Evolutionary conservation across 2,329 filamentous ascomycete species (phyloP).

Genomic region (Colletotrichum salicis): DNA sequence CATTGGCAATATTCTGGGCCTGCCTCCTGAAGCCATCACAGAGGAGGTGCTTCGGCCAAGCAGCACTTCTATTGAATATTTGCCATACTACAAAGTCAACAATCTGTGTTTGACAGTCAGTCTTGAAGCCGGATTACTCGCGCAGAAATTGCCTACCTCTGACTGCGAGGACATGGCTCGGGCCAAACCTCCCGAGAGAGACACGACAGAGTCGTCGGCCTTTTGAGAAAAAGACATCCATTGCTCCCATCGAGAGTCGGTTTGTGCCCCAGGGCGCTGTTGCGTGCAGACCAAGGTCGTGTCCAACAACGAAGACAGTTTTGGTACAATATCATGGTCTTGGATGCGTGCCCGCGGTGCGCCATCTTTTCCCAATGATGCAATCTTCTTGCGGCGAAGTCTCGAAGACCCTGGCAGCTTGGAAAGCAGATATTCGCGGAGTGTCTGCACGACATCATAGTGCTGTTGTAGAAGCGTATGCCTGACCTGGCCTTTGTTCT

Average conservation of each 20-base stretch:
- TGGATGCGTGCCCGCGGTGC: constrained; percentile 28
- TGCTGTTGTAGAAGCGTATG: constrained; percentile 26
- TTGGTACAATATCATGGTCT: constrained; percentile 48
- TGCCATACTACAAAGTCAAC: constrained; percentile 82
- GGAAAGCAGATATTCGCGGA: constrained; percentile 77
- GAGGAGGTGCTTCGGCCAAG: constrained; percentile 77
- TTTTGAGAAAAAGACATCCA: constrained; percentile 71
- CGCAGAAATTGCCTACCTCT: constrained; percentile 60
- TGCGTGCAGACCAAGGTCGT: constrained; percentile 72
- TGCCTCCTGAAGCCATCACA: constrained; percentile 81
- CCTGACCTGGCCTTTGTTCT: constrained; percentile 9
- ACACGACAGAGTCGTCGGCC: constrained; percentile 67
- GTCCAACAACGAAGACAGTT: constrained; percentile 72
- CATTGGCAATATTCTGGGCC: constrained; percentile 42
- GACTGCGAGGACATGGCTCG: constrained; percentile 66
- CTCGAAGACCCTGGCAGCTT: constrained; percentile 75
- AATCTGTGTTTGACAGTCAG: constrained; percentile 61
- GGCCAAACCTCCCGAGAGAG: constrained; percentile 58
- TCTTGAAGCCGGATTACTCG: not conserved
- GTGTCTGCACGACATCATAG: constrained; percentile 72
- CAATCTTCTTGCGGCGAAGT: constrained; percentile 67
- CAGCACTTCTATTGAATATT: constrained; percentile 70
- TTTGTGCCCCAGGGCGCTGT: constrained; percentile 8
- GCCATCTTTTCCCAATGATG: constrained; percentile 51
- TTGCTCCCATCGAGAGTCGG: constrained; percentile 60